phyloP scores from a whole-genome alignment of 495 filamentous ascomycete genomes.

The Penicillium desertorum region DNA sequence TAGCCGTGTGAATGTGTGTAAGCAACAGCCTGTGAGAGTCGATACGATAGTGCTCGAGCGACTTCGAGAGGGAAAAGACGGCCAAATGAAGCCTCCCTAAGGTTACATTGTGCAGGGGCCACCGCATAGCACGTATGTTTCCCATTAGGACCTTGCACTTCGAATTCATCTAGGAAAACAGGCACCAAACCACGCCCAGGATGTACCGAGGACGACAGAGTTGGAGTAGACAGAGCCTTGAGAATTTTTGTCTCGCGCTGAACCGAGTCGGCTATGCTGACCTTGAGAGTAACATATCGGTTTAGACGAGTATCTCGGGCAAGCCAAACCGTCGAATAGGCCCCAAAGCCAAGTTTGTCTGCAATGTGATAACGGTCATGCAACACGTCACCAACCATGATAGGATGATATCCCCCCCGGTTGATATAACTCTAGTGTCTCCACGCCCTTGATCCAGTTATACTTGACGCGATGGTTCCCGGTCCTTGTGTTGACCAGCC shows the following conservation, averaged over 20 bases:
- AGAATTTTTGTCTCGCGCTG: slow-evolving; percentile 20
- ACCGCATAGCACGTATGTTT: slow-evolving; percentile 31
- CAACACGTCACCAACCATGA: slow-evolving; percentile 46
- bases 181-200: slow-evolving; percentile 20
- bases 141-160: slow-evolving; percentile 34
- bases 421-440: slow-evolving; percentile 35
- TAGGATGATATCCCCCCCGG: slow-evolving; percentile 46
- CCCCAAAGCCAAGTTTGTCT: slow-evolving; percentile 55
- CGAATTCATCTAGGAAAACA: slow-evolving; percentile 28
- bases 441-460: slow-evolving; percentile 36
- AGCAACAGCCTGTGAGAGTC: slow-evolving; percentile 27
- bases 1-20: slow-evolving; percentile 39
- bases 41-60: slow-evolving; percentile 29
- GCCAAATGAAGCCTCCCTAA: slow-evolving; percentile 29
- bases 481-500: slow-evolving; percentile 7
- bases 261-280: slow-evolving; percentile 25
- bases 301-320: slow-evolving; percentile 41
- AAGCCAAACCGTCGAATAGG: slow-evolving; percentile 56
- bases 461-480: slow-evolving; percentile 22
- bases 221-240: slow-evolving; percentile 21
- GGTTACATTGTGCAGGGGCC: slow-evolving; percentile 26
- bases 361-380: slow-evolving; percentile 44
- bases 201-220: slow-evolving; percentile 9
- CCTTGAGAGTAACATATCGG: slow-evolving; percentile 37
- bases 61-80: slow-evolving; percentile 33